Conservation (phyloP, 768 basidiomycete genomes). For the Russula virescens region DNA sequence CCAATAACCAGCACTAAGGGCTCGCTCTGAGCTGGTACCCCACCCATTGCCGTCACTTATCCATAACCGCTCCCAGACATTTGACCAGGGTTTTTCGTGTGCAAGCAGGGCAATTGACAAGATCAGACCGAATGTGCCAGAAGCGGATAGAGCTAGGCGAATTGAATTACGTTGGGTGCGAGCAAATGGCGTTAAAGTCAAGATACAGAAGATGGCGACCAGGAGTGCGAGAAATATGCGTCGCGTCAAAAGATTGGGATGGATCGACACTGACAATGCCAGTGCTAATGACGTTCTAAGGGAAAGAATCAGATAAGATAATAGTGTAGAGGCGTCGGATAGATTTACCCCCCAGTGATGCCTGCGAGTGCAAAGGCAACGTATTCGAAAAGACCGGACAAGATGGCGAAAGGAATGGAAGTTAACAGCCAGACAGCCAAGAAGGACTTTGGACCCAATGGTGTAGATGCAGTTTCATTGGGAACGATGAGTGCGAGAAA, state of each 20-base stretch:
- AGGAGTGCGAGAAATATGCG: slow-evolving; percentile 39
- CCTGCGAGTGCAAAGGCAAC: slow-evolving; percentile 45
- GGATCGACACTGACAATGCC: slow-evolving; percentile 48
- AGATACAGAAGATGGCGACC: slow-evolving; percentile 35
- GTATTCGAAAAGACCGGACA: slow-evolving; percentile 51
- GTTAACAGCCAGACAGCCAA: slow-evolving; percentile 56
- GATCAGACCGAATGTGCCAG: slow-evolving; percentile 53
- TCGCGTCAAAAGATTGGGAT: slow-evolving; percentile 47
- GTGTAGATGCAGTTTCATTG: slow-evolving; percentile 39
- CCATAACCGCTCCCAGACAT: slow-evolving; percentile 61
- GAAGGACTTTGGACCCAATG: slow-evolving; percentile 47
- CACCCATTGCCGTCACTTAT: slow-evolving; percentile 41
- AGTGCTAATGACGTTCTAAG: slow-evolving; percentile 42
- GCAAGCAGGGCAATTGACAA: slow-evolving; percentile 50
- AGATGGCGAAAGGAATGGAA: slow-evolving; percentile 40
- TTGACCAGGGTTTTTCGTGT: slow-evolving; percentile 47
- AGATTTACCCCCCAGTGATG: slow-evolving; percentile 49
- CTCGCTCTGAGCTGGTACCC: slow-evolving; percentile 53
- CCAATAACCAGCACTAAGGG: slow-evolving; percentile 51
- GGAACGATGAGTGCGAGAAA: slow-evolving; percentile 56
- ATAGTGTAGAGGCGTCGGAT: neutral
- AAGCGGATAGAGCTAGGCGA: slow-evolving; percentile 46
- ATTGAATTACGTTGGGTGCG: slow-evolving; percentile 42
- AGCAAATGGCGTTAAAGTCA: slow-evolving; percentile 43
- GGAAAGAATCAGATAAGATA: neutral